Evolutionary conservation across 345 rosid species (phyloP), one percentile per base, ranked within the genome.

Genomic region (Brassica rapa): DNA sequence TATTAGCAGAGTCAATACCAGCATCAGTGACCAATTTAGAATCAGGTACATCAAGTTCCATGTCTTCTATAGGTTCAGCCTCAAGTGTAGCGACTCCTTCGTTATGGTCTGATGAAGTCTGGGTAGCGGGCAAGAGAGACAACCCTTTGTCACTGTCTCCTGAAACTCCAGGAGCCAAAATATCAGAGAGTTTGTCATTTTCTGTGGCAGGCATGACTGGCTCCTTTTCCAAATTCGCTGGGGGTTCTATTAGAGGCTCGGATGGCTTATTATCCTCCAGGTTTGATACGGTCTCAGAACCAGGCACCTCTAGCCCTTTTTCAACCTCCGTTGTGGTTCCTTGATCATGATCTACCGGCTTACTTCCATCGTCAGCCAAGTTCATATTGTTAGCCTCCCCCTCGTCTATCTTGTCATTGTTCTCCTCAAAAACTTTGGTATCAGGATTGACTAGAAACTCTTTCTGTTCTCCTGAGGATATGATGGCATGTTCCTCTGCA

Each of bases 361-460:
- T 62, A 68, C 57, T 70, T 70, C 57, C 76, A 55, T 57, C 10
- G 43, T 71, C 83, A 65, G 25, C 62, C 71, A 70, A 43, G 8
- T 41, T 57, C 62, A 30, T 43, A 57, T 32, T 65, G 57, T 56
- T 43, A 46, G 72, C 46, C 46, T 64, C 72, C 2, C 55, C 57
- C 32, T 80, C 68, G 4, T 56, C 68, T 51, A 56, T 56, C 21
- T 2, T 70, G 15, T 32, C 72, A 74, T 21, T 43, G 8, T 33
- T 64, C 68, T 70, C 83, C 75, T 70, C 68, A 41, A 70, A 25
- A 32, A 60, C 64, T 77, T 84, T 71, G 30, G 51, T 25, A 73
- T 76, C 81, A 77, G 82, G 53, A 70, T 56, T 59, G 53, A 43
- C 80, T 25, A 66, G 72, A 70, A 43, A 56, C 64, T 78, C 79